These are phyloP conservation scores for Lepidium campestre DNA, from an alignment of 441 rosid species.

Conservation along the genomic window DNA sequence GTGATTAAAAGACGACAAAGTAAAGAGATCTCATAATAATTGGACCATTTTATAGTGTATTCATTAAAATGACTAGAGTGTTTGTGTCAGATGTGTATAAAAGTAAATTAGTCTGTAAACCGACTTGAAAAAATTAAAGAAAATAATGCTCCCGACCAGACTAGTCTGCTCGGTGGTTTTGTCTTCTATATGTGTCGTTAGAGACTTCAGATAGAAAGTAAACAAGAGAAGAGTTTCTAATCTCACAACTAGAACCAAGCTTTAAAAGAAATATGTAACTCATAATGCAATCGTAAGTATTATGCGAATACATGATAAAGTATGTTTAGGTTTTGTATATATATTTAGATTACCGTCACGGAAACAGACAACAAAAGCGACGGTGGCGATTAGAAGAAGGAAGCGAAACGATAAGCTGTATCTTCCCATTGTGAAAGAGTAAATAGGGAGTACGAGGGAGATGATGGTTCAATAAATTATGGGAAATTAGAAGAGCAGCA, in stretches of 20 bases:
- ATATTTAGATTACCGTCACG: constrained; percentile 10
- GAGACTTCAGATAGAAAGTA: neutral
- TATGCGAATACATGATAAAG: neutral
- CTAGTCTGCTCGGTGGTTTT: neutral
- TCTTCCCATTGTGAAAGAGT: constrained; percentile 17
- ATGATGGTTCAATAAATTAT: neutral
- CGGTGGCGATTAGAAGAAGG: constrained; percentile 22
- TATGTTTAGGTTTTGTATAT: neutral
- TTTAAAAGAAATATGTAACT: neutral
- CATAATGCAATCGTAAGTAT: neutral
- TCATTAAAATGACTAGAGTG: neutral
- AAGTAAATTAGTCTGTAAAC: neutral
- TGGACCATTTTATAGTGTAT: constrained; percentile 1
- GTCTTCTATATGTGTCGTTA: neutral
- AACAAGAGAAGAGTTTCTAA: too few species aligned
- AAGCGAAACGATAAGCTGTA: constrained; percentile 10
- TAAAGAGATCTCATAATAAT: neutral
- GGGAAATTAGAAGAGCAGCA: neutral
- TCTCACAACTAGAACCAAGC: neutral
- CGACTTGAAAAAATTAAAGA: neutral
- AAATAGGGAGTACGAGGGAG: neutral
- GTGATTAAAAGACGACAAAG: neutral
- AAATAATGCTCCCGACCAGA: neutral
- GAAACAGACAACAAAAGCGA: constrained; percentile 21
- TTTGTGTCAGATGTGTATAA: constrained; percentile 10